phyloP scores from a whole-genome alignment of 2,329 filamentous ascomycete genomes.

The Talaromyces sp. region DNA sequence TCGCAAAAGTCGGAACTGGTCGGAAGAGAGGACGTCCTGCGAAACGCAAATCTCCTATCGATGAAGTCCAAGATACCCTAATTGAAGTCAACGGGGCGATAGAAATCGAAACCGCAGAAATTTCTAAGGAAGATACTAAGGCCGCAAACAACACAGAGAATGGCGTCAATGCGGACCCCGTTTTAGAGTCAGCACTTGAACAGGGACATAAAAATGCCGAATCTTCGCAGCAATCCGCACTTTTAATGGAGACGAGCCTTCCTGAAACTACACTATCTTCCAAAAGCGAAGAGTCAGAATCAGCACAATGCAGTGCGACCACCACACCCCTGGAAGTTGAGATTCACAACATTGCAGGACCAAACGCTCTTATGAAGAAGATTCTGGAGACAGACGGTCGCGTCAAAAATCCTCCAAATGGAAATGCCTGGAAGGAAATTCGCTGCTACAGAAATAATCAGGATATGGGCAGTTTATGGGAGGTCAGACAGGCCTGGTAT shows the following conservation, averaged over 20 bases:
- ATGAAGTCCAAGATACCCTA: background rate
- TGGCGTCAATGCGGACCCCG: background rate
- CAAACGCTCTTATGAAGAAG: conserved; percentile 28
- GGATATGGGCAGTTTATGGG: conserved; percentile 46
- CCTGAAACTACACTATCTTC: background rate
- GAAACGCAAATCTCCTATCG: conserved; percentile 3
- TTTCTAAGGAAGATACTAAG: background rate
- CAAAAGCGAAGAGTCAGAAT: background rate
- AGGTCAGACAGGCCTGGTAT: conserved; percentile 43
- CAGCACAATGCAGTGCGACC: background rate
- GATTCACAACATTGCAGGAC: conserved; percentile 29
- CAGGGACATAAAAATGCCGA: background rate
- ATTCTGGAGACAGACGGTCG: conserved; percentile 44
- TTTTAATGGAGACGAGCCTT: background rate
- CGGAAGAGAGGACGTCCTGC: conserved; percentile 4
- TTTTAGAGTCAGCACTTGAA: background rate
- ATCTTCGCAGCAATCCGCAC: background rate
- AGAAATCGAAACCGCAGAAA: background rate
- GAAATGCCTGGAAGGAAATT: conserved; percentile 45
- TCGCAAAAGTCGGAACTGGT: background rate
- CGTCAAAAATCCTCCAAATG: conserved; percentile 27
- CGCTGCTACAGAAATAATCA: conserved; percentile 45
- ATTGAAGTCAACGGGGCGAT: background rate
- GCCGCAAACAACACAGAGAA: background rate
- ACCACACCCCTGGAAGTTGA: conserved; percentile 23